Conservation (phyloP, 164 flowering plant species). For the Tetracentron sinense region DNA sequence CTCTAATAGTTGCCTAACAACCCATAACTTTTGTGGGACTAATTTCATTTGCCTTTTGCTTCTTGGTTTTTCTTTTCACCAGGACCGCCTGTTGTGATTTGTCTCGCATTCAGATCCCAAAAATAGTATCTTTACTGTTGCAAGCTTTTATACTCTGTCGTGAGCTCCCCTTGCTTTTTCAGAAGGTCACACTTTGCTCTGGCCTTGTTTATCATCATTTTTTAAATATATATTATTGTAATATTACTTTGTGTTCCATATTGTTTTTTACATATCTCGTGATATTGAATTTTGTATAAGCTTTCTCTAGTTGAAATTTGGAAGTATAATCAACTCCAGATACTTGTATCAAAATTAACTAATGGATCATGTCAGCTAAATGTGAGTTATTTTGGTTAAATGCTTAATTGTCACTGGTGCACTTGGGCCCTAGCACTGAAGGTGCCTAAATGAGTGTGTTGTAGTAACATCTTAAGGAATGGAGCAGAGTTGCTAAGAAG, state of each 20-base stretch:
- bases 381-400: too few relatives aligned
- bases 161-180: slow-evolving; percentile 67
- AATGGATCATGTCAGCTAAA: neutral
- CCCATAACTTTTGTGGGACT: neutral
- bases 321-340: neutral
- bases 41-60: neutral
- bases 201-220: neutral
- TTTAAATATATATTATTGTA: neutral
- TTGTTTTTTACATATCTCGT: neutral
- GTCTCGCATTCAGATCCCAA: slow-evolving; percentile 31
- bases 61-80: slow-evolving; percentile 16
- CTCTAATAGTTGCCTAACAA: neutral
- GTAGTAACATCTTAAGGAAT: neutral
- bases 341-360: too few relatives aligned
- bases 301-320: neutral
- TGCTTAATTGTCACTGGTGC: neutral
- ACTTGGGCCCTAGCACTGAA: neutral
- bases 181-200: slow-evolving; percentile 50
- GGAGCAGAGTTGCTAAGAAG: too few relatives aligned
- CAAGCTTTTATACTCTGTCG: slow-evolving; percentile 66
- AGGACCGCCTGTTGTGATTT: slow-evolving; percentile 48
- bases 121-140: slow-evolving; percentile 51
- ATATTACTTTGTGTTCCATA: neutral
- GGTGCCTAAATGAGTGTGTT: neutral
- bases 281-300: neutral